Base-by-base conservation (phyloP, 1,139 yeast species). In the Hyphopichia wangnamkhiaoensis region DNA sequence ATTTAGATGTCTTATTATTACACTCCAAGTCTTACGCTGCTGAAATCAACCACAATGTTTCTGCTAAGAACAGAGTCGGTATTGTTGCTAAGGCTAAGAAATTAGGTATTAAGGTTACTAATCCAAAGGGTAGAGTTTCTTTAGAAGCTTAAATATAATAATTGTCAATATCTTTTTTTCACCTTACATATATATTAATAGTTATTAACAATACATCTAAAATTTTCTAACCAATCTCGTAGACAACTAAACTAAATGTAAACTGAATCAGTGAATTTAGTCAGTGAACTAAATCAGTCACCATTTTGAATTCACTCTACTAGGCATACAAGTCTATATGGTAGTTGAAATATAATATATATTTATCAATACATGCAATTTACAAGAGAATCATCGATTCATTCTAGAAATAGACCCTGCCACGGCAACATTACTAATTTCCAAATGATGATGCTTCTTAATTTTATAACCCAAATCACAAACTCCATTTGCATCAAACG, bases 21-120 rank as follows among this genome's bases (percentile, higher is more conserved):
- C 97, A 93, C 89, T 85, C 96, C 78, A 89, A 87, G 82, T 79
- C 96, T 63, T 93, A 88, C 77, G 98, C 98, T 74, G 99, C 98
- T 72, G 98, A 93, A 80, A 94, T 94, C 65, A 96, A 98, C 63
- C 96, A 89, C 91, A 88, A 86, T 76, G 93, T 94, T 61, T 90
- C 98, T 61, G 88, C 98, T 62, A 91, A 83, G 80, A 91, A 94
- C 93, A 90, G 99, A 83, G 90, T 91, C 67, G 93, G 80, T 67
- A 88, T 94, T 63, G 84, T 94, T 65, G 85, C 95, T 63, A 91
- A 90, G 81, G 98, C 99, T 65, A 91, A 90, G 84, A 90, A 95
- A 74, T 80, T 90, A 67, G 98, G 98, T 79, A 82, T 94, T 70
- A 91, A 90, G 84, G 97, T 93, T 68, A 94, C 98, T 82, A 93